Evolutionary conservation across 805 yeast genomes (phyloP), one percentile per base, ranked within the genome.

Genomic region (Blastobotrys americana): DNA sequence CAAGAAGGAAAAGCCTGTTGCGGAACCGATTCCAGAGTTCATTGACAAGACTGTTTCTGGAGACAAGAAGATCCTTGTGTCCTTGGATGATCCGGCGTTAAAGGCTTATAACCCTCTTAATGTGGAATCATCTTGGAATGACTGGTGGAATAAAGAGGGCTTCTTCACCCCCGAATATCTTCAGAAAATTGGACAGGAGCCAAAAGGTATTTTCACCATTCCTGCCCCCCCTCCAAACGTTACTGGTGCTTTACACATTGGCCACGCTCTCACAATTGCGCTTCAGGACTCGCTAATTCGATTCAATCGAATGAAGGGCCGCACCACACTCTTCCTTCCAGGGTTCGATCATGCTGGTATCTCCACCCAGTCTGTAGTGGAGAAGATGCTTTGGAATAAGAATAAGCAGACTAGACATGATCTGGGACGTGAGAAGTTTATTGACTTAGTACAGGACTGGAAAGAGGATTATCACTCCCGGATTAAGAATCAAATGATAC

Each of bases 211-310:
- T 16, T 93, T 90, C 68, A 75, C 83, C 51, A 86, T 93, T 58
- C 97, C 97, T 34, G 93, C 96, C n/a, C 98, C 98, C 34, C 98
- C 98, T 51, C 98, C 98, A 62, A 93, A 93, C 65, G 95, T 93
- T 53, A 93, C 98, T 39, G 98, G 98, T 69, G 97, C 97, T 39
- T 75, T 93, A 55, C 98, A 93, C 67, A 93, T 93, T 66, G 98
- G 98, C 56, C 98, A 93, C 67, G 98, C 97, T 22, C 76, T 93
- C 64, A 93, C 98, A 15, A 85, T 89, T 50, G 73, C 97, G 28
- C 84, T 93, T 60, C 98, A 93, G 72, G 98, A 93, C 66, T 67
- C 97, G 20, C 76, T 93, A 61, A 80, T 89, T 53, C 80, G 98
- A 68, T 93, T 78, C 73, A 80, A 93, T 74, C 83, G 98, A 72